These are phyloP conservation scores for Pueraria montana DNA, from an alignment of 306 rosid species.

Conservation along the genomic window DNA sequence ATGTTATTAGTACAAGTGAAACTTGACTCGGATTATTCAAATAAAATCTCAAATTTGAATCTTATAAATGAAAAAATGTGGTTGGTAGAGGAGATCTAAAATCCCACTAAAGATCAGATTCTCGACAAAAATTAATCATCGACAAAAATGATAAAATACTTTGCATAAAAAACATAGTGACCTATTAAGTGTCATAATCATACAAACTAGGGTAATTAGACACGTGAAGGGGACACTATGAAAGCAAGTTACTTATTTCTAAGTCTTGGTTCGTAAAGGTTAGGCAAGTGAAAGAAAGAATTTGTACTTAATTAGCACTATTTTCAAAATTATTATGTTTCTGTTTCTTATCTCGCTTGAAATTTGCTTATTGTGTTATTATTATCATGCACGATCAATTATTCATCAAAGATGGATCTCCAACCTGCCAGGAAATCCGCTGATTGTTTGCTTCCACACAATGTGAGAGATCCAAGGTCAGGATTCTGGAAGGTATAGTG, in stretches of 20 bases:
- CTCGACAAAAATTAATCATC: too few relatives aligned
- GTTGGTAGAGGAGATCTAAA: too few relatives aligned
- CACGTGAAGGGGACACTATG: constrained; percentile 10
- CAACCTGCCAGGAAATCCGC: constrained; percentile 40
- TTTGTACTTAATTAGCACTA: constrained; percentile 16
- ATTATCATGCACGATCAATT: background rate
- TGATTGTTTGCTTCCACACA: constrained; percentile 30
- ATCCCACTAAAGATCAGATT: too few relatives aligned
- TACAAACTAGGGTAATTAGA: background rate
- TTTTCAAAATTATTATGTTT: constrained; percentile 30
- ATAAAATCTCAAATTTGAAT: too few relatives aligned
- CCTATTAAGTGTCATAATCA: background rate
- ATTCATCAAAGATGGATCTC: background rate
- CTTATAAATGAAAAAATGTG: too few relatives aligned
- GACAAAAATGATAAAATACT: too few relatives aligned
- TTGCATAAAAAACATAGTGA: too few relatives aligned
- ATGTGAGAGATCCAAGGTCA: constrained; percentile 53
- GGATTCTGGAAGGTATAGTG: constrained; percentile 53
- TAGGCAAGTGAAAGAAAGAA: constrained; percentile 22
- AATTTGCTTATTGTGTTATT: background rate
- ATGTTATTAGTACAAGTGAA: too few relatives aligned
- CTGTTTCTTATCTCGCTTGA: background rate
- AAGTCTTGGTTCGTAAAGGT: constrained; percentile 13
- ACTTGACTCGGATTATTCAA: too few relatives aligned
- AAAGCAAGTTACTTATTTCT: constrained; percentile 1